Base-by-base conservation (phyloP, 2,329 filamentous ascomycete species). In the Sarocladium brachiariae region DNA sequence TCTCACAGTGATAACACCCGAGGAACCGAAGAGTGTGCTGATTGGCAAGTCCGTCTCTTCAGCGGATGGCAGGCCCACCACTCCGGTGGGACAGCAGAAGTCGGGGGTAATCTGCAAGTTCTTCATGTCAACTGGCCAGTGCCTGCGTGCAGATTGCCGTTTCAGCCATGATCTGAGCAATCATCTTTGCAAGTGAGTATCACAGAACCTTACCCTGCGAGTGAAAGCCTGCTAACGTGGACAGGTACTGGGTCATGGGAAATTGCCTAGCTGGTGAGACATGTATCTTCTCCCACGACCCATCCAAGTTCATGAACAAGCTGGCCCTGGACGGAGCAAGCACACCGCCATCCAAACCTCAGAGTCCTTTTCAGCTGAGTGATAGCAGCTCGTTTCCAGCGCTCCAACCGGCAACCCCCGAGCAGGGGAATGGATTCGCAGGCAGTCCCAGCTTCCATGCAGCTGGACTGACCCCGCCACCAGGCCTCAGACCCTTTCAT, bases 271-370 rank as follows among this genome's bases (percentile, higher is more conserved):
- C 93, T 18, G 92, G 93, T 31, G 86, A 90, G 52, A 91, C 89
- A 2, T 99, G 93, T 67, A 89, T 96, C 53, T 99, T 99, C 71
- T 97, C 92, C 13, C 93, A 99, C 67, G 93, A 99, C 59, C 93
- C 93, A 2, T 83, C 90, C 1, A 81, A 89, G 57, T 78, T 96
- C 13, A 83, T 96, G 70, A 89, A 86, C 61, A 87, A 87, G 58
- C 78, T 99, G 55, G 82, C 77, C 27, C 70, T 96, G 13, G 86
- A 88, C 55, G 87, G 82, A 41, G 73, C 79, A 52, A 75, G 75
- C 58, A 84, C 83, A 34, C 80, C 84, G 50, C 80, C 85, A n/a
- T 65, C 75, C 53, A 76, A 79, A 52, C 69, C 74, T n/a, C 77
- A 83, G 43, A 79, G 80, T 4, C 82, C 80, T 54, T 83, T 95